Evolutionary conservation across 176 grass and related monocot genomes (phyloP), one percentile per base, ranked within the genome.

Genomic region (Avena sativa): DNA sequence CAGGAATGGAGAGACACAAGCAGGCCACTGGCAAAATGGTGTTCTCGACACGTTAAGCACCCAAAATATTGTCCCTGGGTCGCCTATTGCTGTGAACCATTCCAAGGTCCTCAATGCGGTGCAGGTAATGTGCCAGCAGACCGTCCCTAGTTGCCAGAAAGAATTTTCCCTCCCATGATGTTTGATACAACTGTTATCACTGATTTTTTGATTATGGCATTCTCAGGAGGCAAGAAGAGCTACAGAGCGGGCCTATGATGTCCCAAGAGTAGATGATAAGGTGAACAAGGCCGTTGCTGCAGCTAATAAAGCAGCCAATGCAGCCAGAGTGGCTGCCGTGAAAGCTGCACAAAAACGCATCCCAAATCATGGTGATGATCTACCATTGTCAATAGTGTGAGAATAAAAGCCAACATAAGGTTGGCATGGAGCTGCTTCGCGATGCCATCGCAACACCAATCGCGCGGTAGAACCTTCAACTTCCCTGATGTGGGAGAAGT

Each of bases 21-120:
- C 97, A 73, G 97, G 97, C 74, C 97, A 99, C 80, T 99, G 97
- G 97, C 97, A 99, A 88, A 99, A 89, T 47, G 97, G 94, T 68
- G 64, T 89, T 47, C 92, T 98, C 19, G 85, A 91, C 80, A 96
- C 93, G 20, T 83, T 94, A 68, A 96, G 96, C 87, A 98, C 96
- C 47, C 96, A 96, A 81, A 96, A 81, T 62, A 82, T 81, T 81
- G 34, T 88, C 49, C 93, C 92, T 81, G 87, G 88, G 64, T 98
- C 96, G 4, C 88, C 96, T 79, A 81, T 96, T 87, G 90, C 92
- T 65, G 92, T 94, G 44, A 96, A 96, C 82, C 90, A 96, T 89
- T 93, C 94, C 49, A 96, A 90, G 93, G 92, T 99, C 28, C 92
- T 99, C 51, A 99, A 96, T 70, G 90, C 90, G 26, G 97, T 99